Base-by-base conservation (phyloP, 495 filamentous ascomycete species). In the Annulohypoxylon nitens region DNA sequence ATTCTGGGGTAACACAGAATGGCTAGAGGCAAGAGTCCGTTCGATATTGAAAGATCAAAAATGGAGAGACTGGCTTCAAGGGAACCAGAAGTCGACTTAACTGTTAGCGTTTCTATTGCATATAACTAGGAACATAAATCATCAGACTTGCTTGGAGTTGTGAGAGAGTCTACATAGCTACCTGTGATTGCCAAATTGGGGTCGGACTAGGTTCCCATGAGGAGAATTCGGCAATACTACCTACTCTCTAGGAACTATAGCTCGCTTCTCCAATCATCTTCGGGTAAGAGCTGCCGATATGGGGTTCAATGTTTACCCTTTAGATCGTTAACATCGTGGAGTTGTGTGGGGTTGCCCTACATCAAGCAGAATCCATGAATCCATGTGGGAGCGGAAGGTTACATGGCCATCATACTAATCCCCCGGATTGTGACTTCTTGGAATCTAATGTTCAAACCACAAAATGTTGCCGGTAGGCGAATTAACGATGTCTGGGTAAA, bases 1-100 rank as follows among this genome's bases (percentile, higher is more conserved):
- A 1, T 81, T 80, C 64, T 86, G 84, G 84, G 84, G 84, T 4
- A 83, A 84, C 57, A 80, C 79, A 1, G 72, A 77, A 30, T 85
- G 83, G 83, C 78, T 84, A 33, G 81, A 80, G 50, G 81, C 79
- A 10, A 71, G 76, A 61, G 76, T 75, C 30, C 67, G 77, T 43
- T 76, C 43, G 25, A 79, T 81, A 59, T 26, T 76, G 33, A 63
- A 65, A 53, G 74, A 81, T 16, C 16, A 61, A 10, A 26, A 45
- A 2, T 77, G 77, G 77, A 69, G 62, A 54, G 36, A 69, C 4
- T 78, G 76, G 76, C 41, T 76, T 43, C 53, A 53, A 11, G 55
- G 62, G 16, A 69, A 54, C n/a, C 33, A 6, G 10, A 14, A 37
- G 6, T 25, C 18, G 23, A n/a, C 54, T 10, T 39, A 30, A 16